A percentile compares a stretch with the other conserved stretches of the same genome.
Conservation (phyloP, 2,329 filamentous ascomycete genomes). For the Alternaria incomplexa region DNA sequence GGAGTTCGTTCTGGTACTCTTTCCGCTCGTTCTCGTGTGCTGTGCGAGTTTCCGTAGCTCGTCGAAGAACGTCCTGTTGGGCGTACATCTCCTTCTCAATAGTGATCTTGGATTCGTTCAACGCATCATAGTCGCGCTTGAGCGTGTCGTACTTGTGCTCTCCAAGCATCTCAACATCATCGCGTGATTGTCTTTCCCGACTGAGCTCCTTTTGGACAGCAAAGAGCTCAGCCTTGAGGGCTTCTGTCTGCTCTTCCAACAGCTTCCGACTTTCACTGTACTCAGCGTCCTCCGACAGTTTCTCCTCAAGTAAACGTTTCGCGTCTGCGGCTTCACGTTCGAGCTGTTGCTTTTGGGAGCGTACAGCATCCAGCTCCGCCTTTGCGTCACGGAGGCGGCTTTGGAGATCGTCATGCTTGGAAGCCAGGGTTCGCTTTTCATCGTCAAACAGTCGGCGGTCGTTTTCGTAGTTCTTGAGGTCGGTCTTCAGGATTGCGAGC, state of each 20-base stretch:
- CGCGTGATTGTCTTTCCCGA: conserved; percentile 87
- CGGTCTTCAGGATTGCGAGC: conserved; percentile 79
- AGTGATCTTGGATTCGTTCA: conserved; percentile 94
- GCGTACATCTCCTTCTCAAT: conserved; percentile 98
- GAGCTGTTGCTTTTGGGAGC: conserved; percentile 80
- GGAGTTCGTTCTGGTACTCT: conserved; percentile 84
- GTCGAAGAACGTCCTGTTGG: conserved; percentile 87
- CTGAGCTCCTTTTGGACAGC: conserved; percentile 87
- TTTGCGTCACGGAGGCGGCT: conserved; percentile 81
- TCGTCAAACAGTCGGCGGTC: conserved; percentile 80
- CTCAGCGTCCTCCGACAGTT: conserved; percentile 87
- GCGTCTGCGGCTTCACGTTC: conserved; percentile 89
- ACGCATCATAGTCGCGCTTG: conserved; percentile 80
- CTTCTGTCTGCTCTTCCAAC: conserved; percentile 84
- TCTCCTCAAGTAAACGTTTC: conserved; percentile 82
- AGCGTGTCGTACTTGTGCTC: conserved; percentile 86
- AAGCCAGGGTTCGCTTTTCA: conserved; percentile 73
- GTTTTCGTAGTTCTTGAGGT: conserved; percentile 81
- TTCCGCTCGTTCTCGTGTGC: conserved; percentile 87
- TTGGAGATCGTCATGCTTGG: conserved; percentile 80
- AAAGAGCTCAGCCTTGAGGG: conserved; percentile 85
- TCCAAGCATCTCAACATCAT: conserved; percentile 88
- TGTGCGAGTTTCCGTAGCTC: conserved; percentile 80
- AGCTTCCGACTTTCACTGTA: conserved; percentile 79
- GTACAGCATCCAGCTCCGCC: conserved; percentile 85